Base-by-base conservation (phyloP, 805 yeast genomes). In the Wickerhamiella occidentalis region DNA sequence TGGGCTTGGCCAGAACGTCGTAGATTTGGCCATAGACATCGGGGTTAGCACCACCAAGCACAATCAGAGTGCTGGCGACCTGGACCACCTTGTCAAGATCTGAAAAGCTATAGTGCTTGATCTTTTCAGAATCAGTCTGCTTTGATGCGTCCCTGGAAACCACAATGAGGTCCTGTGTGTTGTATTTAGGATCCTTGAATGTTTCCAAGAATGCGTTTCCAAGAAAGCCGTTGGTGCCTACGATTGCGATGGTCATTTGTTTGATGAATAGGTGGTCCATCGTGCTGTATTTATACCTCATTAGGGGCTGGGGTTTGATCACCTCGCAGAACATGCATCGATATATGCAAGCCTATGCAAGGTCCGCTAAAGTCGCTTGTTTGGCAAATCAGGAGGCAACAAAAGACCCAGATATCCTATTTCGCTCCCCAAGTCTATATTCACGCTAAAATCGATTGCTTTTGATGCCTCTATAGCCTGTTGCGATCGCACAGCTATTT, bases 21-120 rank as follows among this genome's bases (percentile, higher is more conserved):
- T 28, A 41, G 5, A 41, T 13, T 2, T 25, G 21, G 2, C 25
- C 25, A 18, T 26, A 41, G 28, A 28, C 21, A 3, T 25, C 36
- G 9, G 45, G 45, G 19, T 6, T 40, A 19, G 45, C 21, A 4
- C 22, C 22, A 15, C 22, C 22, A 9, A 41, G 23, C 3, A 18
- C 23, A 28, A 41, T 41, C 5, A 41, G 22, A 12, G 28, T 17
- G 22, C 28, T 19, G 22, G 45, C 45, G 12, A 23, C 18, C 33
- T 23, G 22, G 6, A 41, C 45, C 3, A 25, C 45, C 23, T 28
- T 28, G 4, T 41, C 45, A 15, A 41, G 45, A 28, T 41, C 45
- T 26, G 19, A 18, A 29, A 26, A 41, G 19, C n/a, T 17, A 28
- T 23, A 11, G 23, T 41, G 18, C 25, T 28, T 25, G 18, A 41